A percentile compares a stretch with the other conserved stretches of the same genome.
Evolutionary conservation across 108 stramenopile species (phyloP).

Genomic region (Craspedostauros australis): DNA sequence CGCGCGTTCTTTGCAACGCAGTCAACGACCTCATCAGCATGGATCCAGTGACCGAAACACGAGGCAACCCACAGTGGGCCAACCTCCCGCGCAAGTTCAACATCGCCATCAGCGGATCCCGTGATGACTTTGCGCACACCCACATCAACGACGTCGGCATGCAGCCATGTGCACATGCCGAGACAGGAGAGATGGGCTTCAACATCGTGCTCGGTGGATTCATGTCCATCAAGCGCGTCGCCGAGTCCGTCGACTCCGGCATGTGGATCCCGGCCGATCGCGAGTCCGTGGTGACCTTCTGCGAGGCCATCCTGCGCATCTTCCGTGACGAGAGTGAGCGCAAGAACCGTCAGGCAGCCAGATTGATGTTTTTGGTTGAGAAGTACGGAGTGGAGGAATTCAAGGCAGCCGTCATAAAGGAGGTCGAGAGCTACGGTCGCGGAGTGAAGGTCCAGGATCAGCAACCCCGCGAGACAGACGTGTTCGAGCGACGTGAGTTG

Average conservation of each 20-base stretch:
- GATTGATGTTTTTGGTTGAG: slow-evolving; percentile 91
- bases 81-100: slow-evolving; percentile 94
- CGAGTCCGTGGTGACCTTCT: slow-evolving; percentile 69
- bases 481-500: slow-evolving; percentile 74
- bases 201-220: slow-evolving; percentile 93
- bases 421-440: slow-evolving; percentile 64
- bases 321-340: slow-evolving; percentile 89
- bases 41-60: slow-evolving; percentile 62
- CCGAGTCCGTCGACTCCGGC: slow-evolving; percentile 64
- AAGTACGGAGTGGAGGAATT: slow-evolving; percentile 83
- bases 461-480: slow-evolving; percentile 45
- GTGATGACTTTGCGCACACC: slow-evolving; percentile 91
- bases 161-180: slow-evolving; percentile 65
- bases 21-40: slow-evolving; percentile 80
- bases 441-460: slow-evolving; percentile 49
- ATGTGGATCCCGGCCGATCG: slow-evolving; percentile 87
- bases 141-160: slow-evolving; percentile 94
- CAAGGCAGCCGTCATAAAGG: slow-evolving; percentile 57
- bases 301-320: slow-evolving; percentile 74
- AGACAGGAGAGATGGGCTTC: slow-evolving; percentile 89
- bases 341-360: slow-evolving; percentile 82
- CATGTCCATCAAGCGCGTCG: slow-evolving; percentile 89
- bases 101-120: slow-evolving; percentile 84
- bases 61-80: slow-evolving; percentile 82
- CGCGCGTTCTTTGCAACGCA: slow-evolving; percentile 73